Percentiles rank a stretch among this genome's conserved stretches.
phyloP scores from a whole-genome alignment of 2,329 filamentous ascomycete species.

The Lojkania enalia region DNA sequence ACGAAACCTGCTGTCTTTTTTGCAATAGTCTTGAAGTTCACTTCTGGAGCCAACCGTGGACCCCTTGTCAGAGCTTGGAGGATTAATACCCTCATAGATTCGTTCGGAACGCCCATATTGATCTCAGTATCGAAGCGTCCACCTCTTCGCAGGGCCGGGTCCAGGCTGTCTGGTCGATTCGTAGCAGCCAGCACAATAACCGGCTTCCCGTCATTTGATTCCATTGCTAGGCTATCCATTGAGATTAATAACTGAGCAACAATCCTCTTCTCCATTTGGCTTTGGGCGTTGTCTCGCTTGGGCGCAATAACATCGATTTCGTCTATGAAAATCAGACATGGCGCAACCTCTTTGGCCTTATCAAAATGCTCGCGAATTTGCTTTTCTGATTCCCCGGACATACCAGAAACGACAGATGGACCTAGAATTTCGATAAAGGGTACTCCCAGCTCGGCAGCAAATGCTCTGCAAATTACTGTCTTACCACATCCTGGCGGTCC shows the following conservation, averaged over 20 bases:
- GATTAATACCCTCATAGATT: slow-evolving; percentile 76
- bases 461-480: slow-evolving; percentile 79
- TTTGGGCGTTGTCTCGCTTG: slow-evolving; percentile 79
- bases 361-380: slow-evolving; percentile 85
- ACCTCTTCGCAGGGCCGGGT: slow-evolving; percentile 73
- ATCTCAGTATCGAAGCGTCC: slow-evolving; percentile 83
- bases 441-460: slow-evolving; percentile 73
- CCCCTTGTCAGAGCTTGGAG: slow-evolving; percentile 71
- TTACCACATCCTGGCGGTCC: slow-evolving; percentile 86
- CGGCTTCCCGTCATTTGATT: slow-evolving; percentile 72
- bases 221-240: slow-evolving; percentile 76
- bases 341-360: slow-evolving; percentile 81
- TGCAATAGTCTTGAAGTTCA: slow-evolving; percentile 75
- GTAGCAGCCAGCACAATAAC: slow-evolving; percentile 92
- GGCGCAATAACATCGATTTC: slow-evolving; percentile 90
- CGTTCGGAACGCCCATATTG: slow-evolving; percentile 84
- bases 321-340: slow-evolving; percentile 89
- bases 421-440: slow-evolving; percentile 83
- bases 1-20: slow-evolving; percentile 91
- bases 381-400: slow-evolving; percentile 88
- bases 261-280: slow-evolving; percentile 88
- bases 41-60: slow-evolving; percentile 65
- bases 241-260: slow-evolving; percentile 81
- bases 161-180: slow-evolving; percentile 82
- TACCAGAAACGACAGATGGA: slow-evolving; percentile 79